phyloP scores from a whole-genome alignment of 805 yeast genomes.

The Suhomyces pyralidae region DNA sequence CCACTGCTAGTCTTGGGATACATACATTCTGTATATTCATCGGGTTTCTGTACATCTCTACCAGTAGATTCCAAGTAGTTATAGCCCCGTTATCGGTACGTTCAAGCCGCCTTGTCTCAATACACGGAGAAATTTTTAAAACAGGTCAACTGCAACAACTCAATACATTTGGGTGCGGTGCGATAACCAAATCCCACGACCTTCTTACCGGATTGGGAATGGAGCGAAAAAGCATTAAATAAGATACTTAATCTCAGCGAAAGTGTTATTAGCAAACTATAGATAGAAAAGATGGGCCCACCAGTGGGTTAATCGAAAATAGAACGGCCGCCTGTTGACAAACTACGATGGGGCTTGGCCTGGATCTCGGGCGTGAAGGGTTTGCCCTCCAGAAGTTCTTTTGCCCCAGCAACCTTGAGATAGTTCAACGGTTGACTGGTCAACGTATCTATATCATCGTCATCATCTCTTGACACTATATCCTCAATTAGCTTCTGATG shows the following conservation, averaged over 20 bases:
- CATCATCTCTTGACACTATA: background rate
- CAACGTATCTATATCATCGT: constrained; percentile 2
- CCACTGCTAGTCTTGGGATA: background rate
- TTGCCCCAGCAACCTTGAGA: background rate
- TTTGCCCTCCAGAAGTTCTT: background rate
- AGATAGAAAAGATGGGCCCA: background rate
- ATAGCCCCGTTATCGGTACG: background rate
- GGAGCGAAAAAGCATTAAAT: background rate
- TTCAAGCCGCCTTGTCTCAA: background rate
- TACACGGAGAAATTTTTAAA: constrained; percentile 4
- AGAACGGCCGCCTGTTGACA: constrained; percentile 17
- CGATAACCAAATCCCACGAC: constrained; percentile 3
- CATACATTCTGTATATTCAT: constrained; percentile 3
- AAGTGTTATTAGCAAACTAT: background rate
- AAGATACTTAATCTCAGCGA: too few relatives aligned
- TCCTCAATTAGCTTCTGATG: constrained; percentile 4
- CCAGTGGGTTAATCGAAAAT: constrained; percentile 8
- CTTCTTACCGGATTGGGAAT: background rate
- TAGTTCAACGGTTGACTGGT: constrained; percentile 3
- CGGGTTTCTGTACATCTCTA: constrained; percentile 1
- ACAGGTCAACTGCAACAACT: constrained; percentile 4
- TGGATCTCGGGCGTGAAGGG: background rate
- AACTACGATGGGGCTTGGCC: constrained; percentile 8
- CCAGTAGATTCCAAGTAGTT: background rate
- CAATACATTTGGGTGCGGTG: constrained; percentile 1